A percentile compares a stretch with the other conserved stretches of the same genome.
These are phyloP conservation scores for Termitomyces sp. DNA, from an alignment of 768 basidiomycete genomes.

Conservation along the genomic window DNA sequence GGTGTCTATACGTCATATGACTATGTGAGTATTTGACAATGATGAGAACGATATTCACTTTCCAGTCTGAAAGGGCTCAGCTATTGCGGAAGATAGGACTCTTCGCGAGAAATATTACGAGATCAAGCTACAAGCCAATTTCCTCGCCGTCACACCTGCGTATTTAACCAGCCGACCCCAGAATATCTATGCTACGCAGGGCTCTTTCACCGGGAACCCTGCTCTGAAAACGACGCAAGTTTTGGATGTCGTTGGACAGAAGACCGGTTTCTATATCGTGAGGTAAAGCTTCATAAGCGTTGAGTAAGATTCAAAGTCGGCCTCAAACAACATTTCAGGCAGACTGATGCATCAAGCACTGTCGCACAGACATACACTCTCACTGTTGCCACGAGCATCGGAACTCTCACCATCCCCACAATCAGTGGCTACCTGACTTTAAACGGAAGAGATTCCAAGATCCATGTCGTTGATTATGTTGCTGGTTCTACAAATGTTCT, in stretches of 20 bases:
- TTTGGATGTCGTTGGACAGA: constrained; percentile 40
- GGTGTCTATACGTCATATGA: constrained; percentile 42
- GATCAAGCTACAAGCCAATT: constrained; percentile 45
- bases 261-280: constrained; percentile 43
- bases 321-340: constrained; percentile 16
- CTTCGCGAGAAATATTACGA: constrained; percentile 51
- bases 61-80: constrained; percentile 31
- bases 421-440: constrained; percentile 37
- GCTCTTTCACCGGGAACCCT: constrained; percentile 42
- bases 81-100: constrained; percentile 46
- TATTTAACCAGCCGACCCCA: constrained; percentile 42
- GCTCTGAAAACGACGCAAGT: constrained; percentile 45
- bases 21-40: constrained; percentile 23
- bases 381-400: constrained; percentile 39
- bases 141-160: constrained; percentile 44
- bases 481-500: constrained; percentile 38
- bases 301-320: background rate
- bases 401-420: constrained; percentile 34
- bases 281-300: constrained; percentile 18
- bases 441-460: constrained; percentile 49
- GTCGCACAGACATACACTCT: constrained; percentile 35
- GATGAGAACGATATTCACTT: background rate
- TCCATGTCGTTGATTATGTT: constrained; percentile 43
- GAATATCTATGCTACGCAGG: constrained; percentile 33
- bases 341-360: constrained; percentile 33